Evolutionary conservation across 2,329 filamentous ascomycete species (phyloP).

Genomic region (Phialemoniopsis sp.): DNA sequence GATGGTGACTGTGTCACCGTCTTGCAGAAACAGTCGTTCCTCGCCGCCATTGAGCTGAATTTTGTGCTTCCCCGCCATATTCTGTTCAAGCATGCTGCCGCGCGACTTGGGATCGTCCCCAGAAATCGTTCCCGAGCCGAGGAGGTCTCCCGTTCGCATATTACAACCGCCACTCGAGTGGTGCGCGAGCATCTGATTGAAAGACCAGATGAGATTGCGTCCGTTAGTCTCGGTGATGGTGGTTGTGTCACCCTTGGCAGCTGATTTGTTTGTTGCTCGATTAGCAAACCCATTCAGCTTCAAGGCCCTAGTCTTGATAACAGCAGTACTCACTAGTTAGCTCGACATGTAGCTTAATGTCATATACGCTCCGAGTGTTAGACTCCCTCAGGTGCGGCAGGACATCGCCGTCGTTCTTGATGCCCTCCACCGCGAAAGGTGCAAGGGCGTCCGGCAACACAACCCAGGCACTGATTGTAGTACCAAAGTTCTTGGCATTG

Average conservation of each 20-base stretch:
- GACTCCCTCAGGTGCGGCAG: conserved; percentile 53
- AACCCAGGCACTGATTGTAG: conserved; percentile 59
- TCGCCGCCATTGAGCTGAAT: conserved; percentile 61
- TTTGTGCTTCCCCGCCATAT: conserved; percentile 60
- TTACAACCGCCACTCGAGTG: conserved; percentile 75
- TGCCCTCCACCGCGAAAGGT: conserved; percentile 14
- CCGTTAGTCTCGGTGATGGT: conserved; percentile 28
- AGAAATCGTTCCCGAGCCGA: conserved; percentile 74
- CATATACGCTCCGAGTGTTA: conserved; percentile 40
- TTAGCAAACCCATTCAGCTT: too few relatives aligned
- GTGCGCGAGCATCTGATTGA: conserved; percentile 78
- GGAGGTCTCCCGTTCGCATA: conserved; percentile 67
- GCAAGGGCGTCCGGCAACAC: conserved; percentile 55
- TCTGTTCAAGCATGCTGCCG: conserved; percentile 71
- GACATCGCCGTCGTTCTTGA: conserved; percentile 26
- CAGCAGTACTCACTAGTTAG: conserved; percentile 3
- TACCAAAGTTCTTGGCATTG: conserved; percentile 58
- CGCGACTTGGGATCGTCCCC: conserved; percentile 60
- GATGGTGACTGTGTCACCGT: conserved; percentile 68
- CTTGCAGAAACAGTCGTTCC: conserved; percentile 66
- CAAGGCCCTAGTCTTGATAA: too few relatives aligned
- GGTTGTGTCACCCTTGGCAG: conserved; percentile 6
- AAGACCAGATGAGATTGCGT: conserved; percentile 64
- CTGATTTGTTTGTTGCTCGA: too few relatives aligned
- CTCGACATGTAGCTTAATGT: conserved; percentile 7